A percentile compares a stretch with the other conserved stretches of the same genome.
phyloP scores from a whole-genome alignment of 1,139 yeast species.

The Candida smagusa region DNA sequence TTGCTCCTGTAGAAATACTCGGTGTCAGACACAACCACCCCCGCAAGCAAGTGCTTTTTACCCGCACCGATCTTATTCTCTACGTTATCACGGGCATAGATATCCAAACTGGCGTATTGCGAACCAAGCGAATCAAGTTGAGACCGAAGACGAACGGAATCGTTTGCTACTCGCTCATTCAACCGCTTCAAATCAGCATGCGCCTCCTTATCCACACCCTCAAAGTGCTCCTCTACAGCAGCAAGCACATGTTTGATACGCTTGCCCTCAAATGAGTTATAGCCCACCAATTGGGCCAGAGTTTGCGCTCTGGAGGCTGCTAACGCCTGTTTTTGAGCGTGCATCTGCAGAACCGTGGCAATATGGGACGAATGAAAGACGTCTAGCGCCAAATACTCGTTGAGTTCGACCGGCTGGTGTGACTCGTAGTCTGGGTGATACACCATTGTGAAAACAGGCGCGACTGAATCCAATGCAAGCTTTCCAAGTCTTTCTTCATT shows the following conservation, averaged over 20 bases:
- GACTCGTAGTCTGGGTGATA: slow-evolving; percentile 22
- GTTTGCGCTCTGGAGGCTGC: slow-evolving; percentile 16
- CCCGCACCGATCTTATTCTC: neutral
- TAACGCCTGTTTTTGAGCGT: slow-evolving; percentile 13
- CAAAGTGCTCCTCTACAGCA: slow-evolving; percentile 18
- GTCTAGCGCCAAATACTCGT: slow-evolving; percentile 32
- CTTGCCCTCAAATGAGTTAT: slow-evolving; percentile 38
- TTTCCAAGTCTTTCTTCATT: slow-evolving; percentile 26
- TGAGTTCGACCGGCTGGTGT: slow-evolving; percentile 20
- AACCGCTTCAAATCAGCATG: slow-evolving; percentile 22
- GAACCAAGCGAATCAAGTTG: slow-evolving; percentile 17
- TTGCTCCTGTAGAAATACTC: slow-evolving; percentile 22
- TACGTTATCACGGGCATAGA: slow-evolving; percentile 5
- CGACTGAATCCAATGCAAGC: slow-evolving; percentile 25
- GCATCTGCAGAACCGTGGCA: slow-evolving; percentile 18
- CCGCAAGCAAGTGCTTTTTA: slow-evolving; percentile 22
- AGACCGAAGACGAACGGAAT: slow-evolving; percentile 15
- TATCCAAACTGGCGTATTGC: slow-evolving; percentile 20
- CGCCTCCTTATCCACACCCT: slow-evolving; percentile 16
- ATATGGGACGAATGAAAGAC: slow-evolving; percentile 24
- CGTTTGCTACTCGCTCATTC: slow-evolving; percentile 15
- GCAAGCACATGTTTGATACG: slow-evolving; percentile 24
- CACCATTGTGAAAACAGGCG: slow-evolving; percentile 34
- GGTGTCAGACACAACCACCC: slow-evolving; percentile 28
- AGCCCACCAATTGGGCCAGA: slow-evolving; percentile 24